Evolutionary conservation across 2,329 filamentous ascomycete genomes (phyloP).

Genomic region (Aurifilum marmelostoma): DNA sequence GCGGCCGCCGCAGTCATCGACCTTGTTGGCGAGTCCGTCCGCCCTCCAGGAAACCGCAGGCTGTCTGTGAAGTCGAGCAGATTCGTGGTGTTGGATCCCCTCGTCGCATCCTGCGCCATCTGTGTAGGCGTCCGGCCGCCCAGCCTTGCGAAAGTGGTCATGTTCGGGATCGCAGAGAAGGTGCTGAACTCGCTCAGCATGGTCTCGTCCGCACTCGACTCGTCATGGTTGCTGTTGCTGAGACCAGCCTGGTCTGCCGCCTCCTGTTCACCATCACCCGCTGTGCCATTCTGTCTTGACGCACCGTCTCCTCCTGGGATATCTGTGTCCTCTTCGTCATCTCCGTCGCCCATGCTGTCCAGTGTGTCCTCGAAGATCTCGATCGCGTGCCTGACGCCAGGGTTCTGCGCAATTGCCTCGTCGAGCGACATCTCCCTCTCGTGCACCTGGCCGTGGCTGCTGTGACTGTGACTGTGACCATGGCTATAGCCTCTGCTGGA

Average conservation of each 20-base stretch:
- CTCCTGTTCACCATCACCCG: neutral
- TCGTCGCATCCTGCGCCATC: conserved; percentile 35
- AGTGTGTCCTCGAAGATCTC: conserved; percentile 64
- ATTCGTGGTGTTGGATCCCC: conserved; percentile 67
- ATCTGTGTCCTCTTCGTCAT: conserved; percentile 35
- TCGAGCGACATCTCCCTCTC: conserved; percentile 53
- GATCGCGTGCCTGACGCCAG: conserved; percentile 61
- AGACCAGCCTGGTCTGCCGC: conserved; percentile 27
- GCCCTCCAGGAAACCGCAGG: conserved; percentile 46
- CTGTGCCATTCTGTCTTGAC: conserved; percentile 28
- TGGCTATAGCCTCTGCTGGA: conserved; percentile 31
- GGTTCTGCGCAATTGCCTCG: conserved; percentile 57
- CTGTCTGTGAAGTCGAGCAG: conserved; percentile 90
- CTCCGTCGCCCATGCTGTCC: conserved; percentile 34
- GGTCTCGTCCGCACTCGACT: conserved; percentile 59
- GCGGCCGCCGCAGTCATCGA: conserved; percentile 36
- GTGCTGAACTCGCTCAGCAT: conserved; percentile 83
- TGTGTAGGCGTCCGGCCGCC: conserved; percentile 48
- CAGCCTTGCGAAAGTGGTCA: conserved; percentile 80
- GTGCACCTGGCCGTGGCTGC: conserved; percentile 26
- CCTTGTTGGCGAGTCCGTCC: conserved; percentile 42
- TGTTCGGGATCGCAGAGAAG: conserved; percentile 87
- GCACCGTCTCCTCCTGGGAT: conserved; percentile 36
- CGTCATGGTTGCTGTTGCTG: neutral
- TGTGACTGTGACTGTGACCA: neutral